These are phyloP conservation scores for Crassisporium funariophilum DNA, from an alignment of 768 basidiomycete genomes.

Conservation along the genomic window DNA sequence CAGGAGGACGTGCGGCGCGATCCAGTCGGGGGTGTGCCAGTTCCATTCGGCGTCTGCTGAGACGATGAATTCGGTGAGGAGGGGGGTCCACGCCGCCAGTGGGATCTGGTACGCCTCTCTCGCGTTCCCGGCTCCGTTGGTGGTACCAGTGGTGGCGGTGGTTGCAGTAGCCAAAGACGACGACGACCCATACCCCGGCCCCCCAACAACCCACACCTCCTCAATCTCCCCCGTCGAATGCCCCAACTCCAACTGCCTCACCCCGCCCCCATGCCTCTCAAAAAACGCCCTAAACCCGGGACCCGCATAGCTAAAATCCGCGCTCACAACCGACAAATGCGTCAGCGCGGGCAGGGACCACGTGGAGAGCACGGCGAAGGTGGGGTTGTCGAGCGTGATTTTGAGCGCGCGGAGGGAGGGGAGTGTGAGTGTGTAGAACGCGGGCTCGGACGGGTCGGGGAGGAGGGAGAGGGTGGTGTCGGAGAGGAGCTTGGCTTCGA, in stretches of 20 bases:
- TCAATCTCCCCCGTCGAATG: constrained; percentile 69
- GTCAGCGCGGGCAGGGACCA: constrained; percentile 68
- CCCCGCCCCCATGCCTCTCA: constrained; percentile 59
- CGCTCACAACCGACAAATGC: constrained; percentile 67
- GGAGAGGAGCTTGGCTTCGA: constrained; percentile 2
- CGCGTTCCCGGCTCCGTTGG: not conserved
- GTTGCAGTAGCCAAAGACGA: not conserved
- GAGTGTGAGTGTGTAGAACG: constrained; percentile 43
- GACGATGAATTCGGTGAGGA: constrained; percentile 70
- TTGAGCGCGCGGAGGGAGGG: constrained; percentile 70
- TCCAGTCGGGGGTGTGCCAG: constrained; percentile 80
- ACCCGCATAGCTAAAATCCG: constrained; percentile 72
- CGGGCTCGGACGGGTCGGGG: constrained; percentile 16
- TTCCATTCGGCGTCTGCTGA: constrained; percentile 82
- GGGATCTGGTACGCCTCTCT: constrained; percentile 33
- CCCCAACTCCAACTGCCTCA: constrained; percentile 70
- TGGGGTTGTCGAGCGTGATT: constrained; percentile 69
- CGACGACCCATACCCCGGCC: constrained; percentile 29
- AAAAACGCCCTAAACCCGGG: constrained; percentile 69
- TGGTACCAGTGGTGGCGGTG: not conserved
- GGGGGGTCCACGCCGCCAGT: constrained; percentile 71
- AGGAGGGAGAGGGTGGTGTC: constrained; percentile 5
- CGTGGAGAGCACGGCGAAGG: constrained; percentile 63
- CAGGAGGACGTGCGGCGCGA: constrained; percentile 72
- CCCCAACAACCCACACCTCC: constrained; percentile 64